Evolutionary conservation across 1,284 basidiomycete species (phyloP).

Genomic region (Veloboletus limbatus): DNA sequence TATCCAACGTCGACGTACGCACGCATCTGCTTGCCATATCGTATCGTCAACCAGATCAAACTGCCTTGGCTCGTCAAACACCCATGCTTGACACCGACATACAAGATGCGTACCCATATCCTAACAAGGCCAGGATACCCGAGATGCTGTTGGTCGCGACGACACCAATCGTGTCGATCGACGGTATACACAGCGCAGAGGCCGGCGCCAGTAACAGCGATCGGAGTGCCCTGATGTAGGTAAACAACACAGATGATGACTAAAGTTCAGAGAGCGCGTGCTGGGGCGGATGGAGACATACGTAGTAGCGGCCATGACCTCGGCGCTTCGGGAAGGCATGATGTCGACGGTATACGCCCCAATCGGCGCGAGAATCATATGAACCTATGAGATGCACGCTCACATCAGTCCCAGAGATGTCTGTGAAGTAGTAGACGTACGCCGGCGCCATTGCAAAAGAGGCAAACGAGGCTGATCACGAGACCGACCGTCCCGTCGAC

Average conservation of each 20-base stretch:
- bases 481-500: constrained; percentile 42
- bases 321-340: constrained; percentile 50
- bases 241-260: no score
- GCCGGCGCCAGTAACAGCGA: constrained; percentile 34
- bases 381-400: constrained; percentile 35
- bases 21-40: constrained; percentile 46
- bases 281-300: constrained; percentile 22
- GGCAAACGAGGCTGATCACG: constrained; percentile 38
- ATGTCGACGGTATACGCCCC: constrained; percentile 60
- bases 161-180: constrained; percentile 53
- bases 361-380: constrained; percentile 46
- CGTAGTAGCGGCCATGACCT: constrained; percentile 47
- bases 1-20: constrained; percentile 47
- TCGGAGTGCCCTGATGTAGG: constrained; percentile 41
- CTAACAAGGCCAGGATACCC: constrained; percentile 41
- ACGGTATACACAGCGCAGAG: constrained; percentile 32
- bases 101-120: constrained; percentile 40
- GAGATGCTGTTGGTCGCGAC: constrained; percentile 49
- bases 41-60: constrained; percentile 40
- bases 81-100: background rate
- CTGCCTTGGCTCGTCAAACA: constrained; percentile 27
- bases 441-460: constrained; percentile 51
- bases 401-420: background rate
- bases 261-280: no score
- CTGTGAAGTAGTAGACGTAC: constrained; percentile 33